Conservation (phyloP, 768 basidiomycete genomes). For the Tephrocybe sp. region DNA sequence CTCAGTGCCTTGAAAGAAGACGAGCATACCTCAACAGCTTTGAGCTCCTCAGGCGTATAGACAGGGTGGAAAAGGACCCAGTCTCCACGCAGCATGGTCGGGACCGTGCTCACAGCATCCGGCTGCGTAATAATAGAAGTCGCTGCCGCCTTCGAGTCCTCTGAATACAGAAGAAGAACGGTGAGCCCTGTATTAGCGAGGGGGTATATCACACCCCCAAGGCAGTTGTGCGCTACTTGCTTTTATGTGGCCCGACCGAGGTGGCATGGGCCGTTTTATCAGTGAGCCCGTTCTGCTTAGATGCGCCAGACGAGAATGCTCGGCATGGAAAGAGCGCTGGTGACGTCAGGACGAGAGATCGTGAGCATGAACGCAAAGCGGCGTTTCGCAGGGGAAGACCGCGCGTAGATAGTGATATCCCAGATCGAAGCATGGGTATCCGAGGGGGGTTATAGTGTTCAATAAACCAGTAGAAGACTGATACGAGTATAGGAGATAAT, state of each 20-base stretch:
- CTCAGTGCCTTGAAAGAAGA: background rate
- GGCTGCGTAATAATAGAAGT: slow-evolving; percentile 33
- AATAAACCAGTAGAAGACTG: background rate
- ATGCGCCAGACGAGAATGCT: slow-evolving; percentile 15
- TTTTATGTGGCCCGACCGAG: slow-evolving; percentile 20
- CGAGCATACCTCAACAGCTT: slow-evolving; percentile 61
- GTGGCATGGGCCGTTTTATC: slow-evolving; percentile 17
- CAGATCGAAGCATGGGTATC: slow-evolving; percentile 12
- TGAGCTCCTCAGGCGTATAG: slow-evolving; percentile 74
- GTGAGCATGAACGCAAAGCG: slow-evolving; percentile 3
- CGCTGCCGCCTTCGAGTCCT: slow-evolving; percentile 18
- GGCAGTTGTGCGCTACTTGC: slow-evolving; percentile 9
- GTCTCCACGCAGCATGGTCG: slow-evolving; percentile 62
- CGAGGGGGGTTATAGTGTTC: background rate
- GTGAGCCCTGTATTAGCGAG: slow-evolving; percentile 1
- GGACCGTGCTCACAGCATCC: slow-evolving; percentile 53
- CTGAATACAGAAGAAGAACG: no score
- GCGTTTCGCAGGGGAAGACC: slow-evolving; percentile 13
- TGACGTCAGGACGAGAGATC: slow-evolving; percentile 7
- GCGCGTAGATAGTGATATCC: slow-evolving; percentile 2
- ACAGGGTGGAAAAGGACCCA: slow-evolving; percentile 96
- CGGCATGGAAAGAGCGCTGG: background rate
- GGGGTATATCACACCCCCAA: background rate
- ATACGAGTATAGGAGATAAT: background rate
- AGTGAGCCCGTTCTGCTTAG: slow-evolving; percentile 16